phyloP scores from a whole-genome alignment of 2,329 filamentous ascomycete genomes.

The Chalara sp. region DNA sequence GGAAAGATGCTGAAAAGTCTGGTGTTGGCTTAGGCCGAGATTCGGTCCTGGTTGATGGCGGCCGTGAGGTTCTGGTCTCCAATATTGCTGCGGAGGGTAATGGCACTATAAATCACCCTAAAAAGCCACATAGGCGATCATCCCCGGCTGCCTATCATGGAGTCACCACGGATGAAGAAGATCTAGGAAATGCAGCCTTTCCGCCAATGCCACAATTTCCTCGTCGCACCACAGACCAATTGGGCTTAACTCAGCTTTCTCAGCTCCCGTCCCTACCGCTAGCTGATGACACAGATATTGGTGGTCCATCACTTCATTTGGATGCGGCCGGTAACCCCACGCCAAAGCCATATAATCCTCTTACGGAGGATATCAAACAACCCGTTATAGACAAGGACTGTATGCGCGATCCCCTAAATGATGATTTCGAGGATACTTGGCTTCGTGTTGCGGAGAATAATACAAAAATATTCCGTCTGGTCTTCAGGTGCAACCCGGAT shows the following conservation, averaged over 20 bases:
- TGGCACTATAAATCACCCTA: slow-evolving; percentile 48
- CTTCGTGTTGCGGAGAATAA: slow-evolving; percentile 84
- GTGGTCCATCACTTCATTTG: slow-evolving; percentile 58
- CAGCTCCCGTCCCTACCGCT: slow-evolving; percentile 65
- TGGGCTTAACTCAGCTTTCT: slow-evolving; percentile 61
- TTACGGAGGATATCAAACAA: slow-evolving; percentile 62
- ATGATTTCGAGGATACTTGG: slow-evolving; percentile 89
- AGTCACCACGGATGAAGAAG: slow-evolving; percentile 13
- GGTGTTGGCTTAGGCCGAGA: slow-evolving; percentile 62
- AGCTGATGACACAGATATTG: slow-evolving; percentile 75
- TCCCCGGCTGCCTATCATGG: slow-evolving; percentile 6
- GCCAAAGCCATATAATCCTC: slow-evolving; percentile 39
- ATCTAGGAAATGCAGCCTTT: slow-evolving; percentile 39
- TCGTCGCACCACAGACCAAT: slow-evolving; percentile 56
- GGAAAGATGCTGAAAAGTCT: slow-evolving; percentile 57
- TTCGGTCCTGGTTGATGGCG: slow-evolving; percentile 57
- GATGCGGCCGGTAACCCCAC: slow-evolving; percentile 45
- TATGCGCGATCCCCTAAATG: slow-evolving; percentile 83
- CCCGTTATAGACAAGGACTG: slow-evolving; percentile 80
- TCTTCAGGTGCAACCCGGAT: slow-evolving; percentile 96
- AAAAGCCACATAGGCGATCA: slow-evolving; percentile 31
- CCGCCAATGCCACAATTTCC: slow-evolving; percentile 52
- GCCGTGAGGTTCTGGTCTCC: slow-evolving; percentile 65
- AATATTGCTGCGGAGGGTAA: slow-evolving; percentile 57
- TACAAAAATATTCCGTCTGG: slow-evolving; percentile 85